Base-by-base conservation (phyloP, 192 early-diverging fungal genomes). In the Podila minutissima region DNA sequence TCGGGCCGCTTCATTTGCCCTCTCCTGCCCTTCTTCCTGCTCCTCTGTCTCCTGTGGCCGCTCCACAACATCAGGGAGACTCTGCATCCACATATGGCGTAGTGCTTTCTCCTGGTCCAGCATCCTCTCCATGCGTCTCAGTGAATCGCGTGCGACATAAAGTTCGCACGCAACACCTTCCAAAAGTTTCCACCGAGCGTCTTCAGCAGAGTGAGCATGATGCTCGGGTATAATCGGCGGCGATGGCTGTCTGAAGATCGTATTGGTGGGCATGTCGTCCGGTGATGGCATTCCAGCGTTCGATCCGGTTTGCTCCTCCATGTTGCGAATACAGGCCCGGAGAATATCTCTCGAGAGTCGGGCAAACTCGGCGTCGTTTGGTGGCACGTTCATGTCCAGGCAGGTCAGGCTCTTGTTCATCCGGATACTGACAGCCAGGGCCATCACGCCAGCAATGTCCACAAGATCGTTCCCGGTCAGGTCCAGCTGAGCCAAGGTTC, bases 381-480 rank as follows among this genome's bases (percentile, higher is more conserved):
- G 77, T 24, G 83, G 85, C 19, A 89, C 82, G 38, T 84, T 90
- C 62, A 97, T 74, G 64, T 95, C 94, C 38, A 97, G 74, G 66
- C 87, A 89, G 24, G 90, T 89, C 55, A 97, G 72, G 57, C 90
- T 91, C 50, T 84, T 74, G 81, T 95, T 97, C 76, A 94, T 90
- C 65, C 92, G 91, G 37, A 96, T 86, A n/a, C 91, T 91, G 11
- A 90, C 92, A 5, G 93, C 85, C n/a, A 97, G 82, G 5, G 95
- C 94, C 87, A 95, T 91, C 12, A 94, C 78, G 10, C 95, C 96
- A 2, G 92, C 93, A 69, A 96, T 76, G 31, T 93, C 91, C 41
- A 97, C 93, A 2, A 71, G 82, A 13, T 90, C 88, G 76, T 97
- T 97, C 26, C 87, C 82, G 7, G 92, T 91, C 35, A 97, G 76